A percentile compares a stretch with the other conserved stretches of the same genome.
Evolutionary conservation across 805 yeast species (phyloP).

Genomic region (Wickerhamomyces silvicola): DNA sequence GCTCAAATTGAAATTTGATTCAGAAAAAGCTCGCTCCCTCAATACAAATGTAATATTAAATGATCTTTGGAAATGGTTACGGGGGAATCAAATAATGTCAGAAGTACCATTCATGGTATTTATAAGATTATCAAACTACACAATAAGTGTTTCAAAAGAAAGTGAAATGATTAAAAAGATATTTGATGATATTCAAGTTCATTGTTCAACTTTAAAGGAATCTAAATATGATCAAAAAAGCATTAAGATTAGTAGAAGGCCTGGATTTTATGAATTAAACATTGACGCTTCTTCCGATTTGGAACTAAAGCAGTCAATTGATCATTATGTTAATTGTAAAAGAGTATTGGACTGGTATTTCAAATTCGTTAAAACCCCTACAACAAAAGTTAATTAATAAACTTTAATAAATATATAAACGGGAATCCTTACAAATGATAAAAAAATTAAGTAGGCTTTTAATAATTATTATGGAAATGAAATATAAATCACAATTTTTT

Average conservation of each 20-base stretch:
- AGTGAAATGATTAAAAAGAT: constrained; percentile 10
- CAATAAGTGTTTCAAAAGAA: constrained; percentile 10
- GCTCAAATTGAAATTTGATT: not conserved
- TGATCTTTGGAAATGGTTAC: constrained; percentile 16
- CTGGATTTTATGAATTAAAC: constrained; percentile 11
- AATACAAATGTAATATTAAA: constrained; percentile 7
- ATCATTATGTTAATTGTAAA: constrained; percentile 17
- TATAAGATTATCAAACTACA: constrained; percentile 9
- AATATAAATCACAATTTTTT: too few species aligned
- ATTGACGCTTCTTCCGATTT: constrained; percentile 10
- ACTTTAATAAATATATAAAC: not conserved
- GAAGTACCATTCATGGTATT: constrained; percentile 19
- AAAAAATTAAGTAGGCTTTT: too few species aligned
- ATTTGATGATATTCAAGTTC: constrained; percentile 15
- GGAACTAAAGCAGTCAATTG: constrained; percentile 6
- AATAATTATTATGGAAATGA: too few species aligned
- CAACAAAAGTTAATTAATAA: not conserved
- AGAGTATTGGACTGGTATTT: constrained; percentile 17
- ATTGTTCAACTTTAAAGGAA: constrained; percentile 13
- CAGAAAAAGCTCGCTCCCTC: constrained; percentile 3
- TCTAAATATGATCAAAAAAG: constrained; percentile 11
- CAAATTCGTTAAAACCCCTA: constrained; percentile 12
- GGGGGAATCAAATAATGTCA: constrained; percentile 12
- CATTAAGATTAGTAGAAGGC: constrained; percentile 6
- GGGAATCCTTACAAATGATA: not conserved